Percentiles rank a stretch among this genome's conserved stretches.
Conservation (phyloP, 2,329 filamentous ascomycete species). For the Cladorrhinum sp. region DNA sequence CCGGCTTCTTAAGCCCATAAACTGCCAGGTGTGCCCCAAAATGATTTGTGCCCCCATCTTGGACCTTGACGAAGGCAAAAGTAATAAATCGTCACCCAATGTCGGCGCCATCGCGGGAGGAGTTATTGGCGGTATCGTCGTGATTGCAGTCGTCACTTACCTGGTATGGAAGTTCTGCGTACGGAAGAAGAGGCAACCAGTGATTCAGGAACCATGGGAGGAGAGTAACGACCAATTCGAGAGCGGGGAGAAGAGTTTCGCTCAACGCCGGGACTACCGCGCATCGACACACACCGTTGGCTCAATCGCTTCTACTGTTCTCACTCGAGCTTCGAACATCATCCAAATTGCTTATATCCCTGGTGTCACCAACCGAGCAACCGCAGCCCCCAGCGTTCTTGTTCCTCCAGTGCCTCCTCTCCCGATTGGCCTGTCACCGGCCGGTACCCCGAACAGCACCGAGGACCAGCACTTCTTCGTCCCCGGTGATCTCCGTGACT, state of each 20-base stretch:
- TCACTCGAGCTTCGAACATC: constrained; percentile 95
- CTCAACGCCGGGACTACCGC: constrained; percentile 57
- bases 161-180: constrained; percentile 86
- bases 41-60: constrained; percentile 41
- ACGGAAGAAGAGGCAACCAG: constrained; percentile 69
- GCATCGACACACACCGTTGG: constrained; percentile 81
- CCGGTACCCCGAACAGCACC: constrained; percentile 54
- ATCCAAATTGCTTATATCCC: constrained; percentile 99
- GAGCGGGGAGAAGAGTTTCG: constrained; percentile 50
- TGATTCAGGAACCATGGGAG: constrained; percentile 52
- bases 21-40: constrained; percentile 47
- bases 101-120: constrained; percentile 87
- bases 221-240: constrained; percentile 53
- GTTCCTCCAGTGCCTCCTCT: constrained; percentile 94
- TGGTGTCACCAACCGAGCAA: constrained; percentile 88
- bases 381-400: constrained; percentile 77
- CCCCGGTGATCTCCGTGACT: constrained; percentile 84
- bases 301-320: constrained; percentile 91
- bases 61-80: constrained; percentile 9
- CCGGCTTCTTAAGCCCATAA: constrained; percentile 43
- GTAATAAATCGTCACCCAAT: constrained; percentile 53
- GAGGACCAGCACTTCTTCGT: constrained; percentile 92
- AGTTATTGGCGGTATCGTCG: constrained; percentile 78
- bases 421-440: constrained; percentile 63
- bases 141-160: constrained; percentile 71